phyloP scores from a whole-genome alignment of 495 filamentous ascomycete genomes.

The Melanomma pulvis-pyrius region DNA sequence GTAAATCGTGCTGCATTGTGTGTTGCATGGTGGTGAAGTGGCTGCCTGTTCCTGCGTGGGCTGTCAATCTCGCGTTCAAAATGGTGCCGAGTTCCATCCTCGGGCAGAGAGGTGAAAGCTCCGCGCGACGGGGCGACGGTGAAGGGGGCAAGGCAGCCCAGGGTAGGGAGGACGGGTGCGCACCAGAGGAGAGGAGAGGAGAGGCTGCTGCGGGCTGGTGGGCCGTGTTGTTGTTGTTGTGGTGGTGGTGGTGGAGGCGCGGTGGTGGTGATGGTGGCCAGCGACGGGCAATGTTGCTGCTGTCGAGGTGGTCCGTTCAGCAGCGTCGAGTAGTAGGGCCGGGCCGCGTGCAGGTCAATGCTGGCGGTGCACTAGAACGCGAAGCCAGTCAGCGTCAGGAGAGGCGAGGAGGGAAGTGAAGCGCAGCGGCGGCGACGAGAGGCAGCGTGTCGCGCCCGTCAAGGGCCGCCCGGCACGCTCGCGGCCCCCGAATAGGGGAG shows the following conservation, averaged over 20 bases:
- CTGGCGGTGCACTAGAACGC: conserved; percentile 34
- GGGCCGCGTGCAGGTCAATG: conserved; percentile 41
- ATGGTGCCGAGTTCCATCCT: conserved; percentile 42
- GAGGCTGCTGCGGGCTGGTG: conserved; percentile 16
- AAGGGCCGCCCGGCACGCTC: conserved; percentile 11
- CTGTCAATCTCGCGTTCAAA: conserved; percentile 44
- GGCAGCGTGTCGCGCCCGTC: conserved; percentile 8
- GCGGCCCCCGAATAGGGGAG: conserved; percentile 31
- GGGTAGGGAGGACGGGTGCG: conserved; percentile 27
- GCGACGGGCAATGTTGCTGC: conserved; percentile 2
- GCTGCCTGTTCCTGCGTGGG: conserved; percentile 30
- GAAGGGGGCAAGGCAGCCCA: conserved; percentile 3
- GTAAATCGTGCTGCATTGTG: conserved; percentile 41
- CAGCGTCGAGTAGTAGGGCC: conserved; percentile 30
- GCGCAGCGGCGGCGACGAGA: not conserved
- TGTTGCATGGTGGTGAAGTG: conserved; percentile 43
- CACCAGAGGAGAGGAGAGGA: conserved; percentile 24
- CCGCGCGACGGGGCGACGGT: conserved; percentile 9
- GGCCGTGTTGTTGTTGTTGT: not conserved
- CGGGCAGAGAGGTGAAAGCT: conserved; percentile 14
- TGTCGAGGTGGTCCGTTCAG: conserved; percentile 38
- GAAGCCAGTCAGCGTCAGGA: conserved; percentile 32
- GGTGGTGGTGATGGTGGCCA: conserved; percentile 19
- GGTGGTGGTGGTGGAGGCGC: conserved; percentile 6
- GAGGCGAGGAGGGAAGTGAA: too few species aligned